Conservation (phyloP, 495 filamentous ascomycete species). For the Platismatia glauca region DNA sequence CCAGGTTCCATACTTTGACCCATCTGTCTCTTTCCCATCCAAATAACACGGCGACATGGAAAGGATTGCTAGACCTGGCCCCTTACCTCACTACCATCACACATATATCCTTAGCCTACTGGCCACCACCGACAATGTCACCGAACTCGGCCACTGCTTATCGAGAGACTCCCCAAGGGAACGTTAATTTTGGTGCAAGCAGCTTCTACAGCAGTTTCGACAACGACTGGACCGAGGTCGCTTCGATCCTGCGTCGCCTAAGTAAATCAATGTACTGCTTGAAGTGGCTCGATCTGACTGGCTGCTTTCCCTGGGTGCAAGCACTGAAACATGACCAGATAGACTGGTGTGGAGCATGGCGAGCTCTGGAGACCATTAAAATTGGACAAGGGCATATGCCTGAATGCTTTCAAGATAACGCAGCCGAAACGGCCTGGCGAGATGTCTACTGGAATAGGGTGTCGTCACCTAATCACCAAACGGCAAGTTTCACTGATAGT, state of each 20-base stretch:
- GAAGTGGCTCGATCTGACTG: slow-evolving; percentile 72
- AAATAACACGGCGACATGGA: slow-evolving; percentile 50
- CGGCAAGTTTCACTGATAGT: neutral
- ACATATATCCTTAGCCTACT: slow-evolving; percentile 70
- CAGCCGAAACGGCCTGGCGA: neutral
- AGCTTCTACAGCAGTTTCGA: slow-evolving; percentile 58
- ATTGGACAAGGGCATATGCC: slow-evolving; percentile 19
- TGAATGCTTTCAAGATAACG: neutral
- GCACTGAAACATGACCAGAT: slow-evolving; percentile 44
- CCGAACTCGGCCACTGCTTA: slow-evolving; percentile 50
- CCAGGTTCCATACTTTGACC: slow-evolving; percentile 40
- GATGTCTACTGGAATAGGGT: neutral
- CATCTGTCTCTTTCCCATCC: slow-evolving; percentile 48
- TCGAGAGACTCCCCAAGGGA: slow-evolving; percentile 38
- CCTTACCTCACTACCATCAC: slow-evolving; percentile 56
- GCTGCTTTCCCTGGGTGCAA: slow-evolving; percentile 60
- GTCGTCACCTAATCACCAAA: neutral
- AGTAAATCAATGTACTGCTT: slow-evolving; percentile 59
- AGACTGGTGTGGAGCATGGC: slow-evolving; percentile 20
- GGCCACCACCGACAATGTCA: slow-evolving; percentile 64
- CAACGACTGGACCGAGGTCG: slow-evolving; percentile 61
- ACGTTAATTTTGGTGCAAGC: slow-evolving; percentile 51
- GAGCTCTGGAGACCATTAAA: slow-evolving; percentile 15
- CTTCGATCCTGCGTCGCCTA: slow-evolving; percentile 58
- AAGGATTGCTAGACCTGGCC: slow-evolving; percentile 53